Percentiles rank a stretch among this genome's conserved stretches.
phyloP scores from a whole-genome alignment of 1,284 basidiomycete genomes.

The Pseudozyma tsukubaensis region DNA sequence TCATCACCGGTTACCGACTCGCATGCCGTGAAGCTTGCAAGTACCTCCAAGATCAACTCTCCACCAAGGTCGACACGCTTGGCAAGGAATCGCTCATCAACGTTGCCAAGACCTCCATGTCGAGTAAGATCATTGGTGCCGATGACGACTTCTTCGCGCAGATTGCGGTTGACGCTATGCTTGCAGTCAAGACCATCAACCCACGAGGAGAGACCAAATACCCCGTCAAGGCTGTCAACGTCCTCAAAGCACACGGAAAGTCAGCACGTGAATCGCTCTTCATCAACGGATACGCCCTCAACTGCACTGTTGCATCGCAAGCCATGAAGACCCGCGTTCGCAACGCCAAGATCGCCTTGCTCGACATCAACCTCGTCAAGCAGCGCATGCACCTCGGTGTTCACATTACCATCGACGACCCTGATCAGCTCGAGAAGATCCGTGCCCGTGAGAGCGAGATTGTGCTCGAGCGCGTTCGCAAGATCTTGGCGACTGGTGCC shows the following conservation, averaged over 20 bases:
- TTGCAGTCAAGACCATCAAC: conserved; percentile 95
- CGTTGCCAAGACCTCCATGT: conserved; percentile 98
- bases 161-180: conserved; percentile 98
- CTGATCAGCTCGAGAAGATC: conserved; percentile 95
- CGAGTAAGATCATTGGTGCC: conserved; percentile 97
- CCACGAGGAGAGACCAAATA: conserved; percentile 96
- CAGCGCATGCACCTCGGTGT: conserved; percentile 97
- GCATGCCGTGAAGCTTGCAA: conserved; percentile 97
- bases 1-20: conserved; percentile 97
- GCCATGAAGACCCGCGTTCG: conserved; percentile 97
- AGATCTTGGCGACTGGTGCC: conserved; percentile 94
- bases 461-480: conserved; percentile 92
- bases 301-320: conserved; percentile 98
- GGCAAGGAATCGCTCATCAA: conserved; percentile 93
- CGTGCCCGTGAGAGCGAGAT: conserved; percentile 94
- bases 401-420: conserved; percentile 95
- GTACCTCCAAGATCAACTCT: conserved; percentile 97
- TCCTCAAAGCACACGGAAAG: conserved; percentile 98
- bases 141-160: conserved; percentile 98
- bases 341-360: conserved; percentile 95
- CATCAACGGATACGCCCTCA: conserved; percentile 96
- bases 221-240: conserved; percentile 98
- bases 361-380: conserved; percentile 98
- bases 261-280: conserved; percentile 94
- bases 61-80: conserved; percentile 90